These are phyloP conservation scores for Exidia glandulosa DNA, from an alignment of 768 basidiomycete genomes.

Conservation along the genomic window DNA sequence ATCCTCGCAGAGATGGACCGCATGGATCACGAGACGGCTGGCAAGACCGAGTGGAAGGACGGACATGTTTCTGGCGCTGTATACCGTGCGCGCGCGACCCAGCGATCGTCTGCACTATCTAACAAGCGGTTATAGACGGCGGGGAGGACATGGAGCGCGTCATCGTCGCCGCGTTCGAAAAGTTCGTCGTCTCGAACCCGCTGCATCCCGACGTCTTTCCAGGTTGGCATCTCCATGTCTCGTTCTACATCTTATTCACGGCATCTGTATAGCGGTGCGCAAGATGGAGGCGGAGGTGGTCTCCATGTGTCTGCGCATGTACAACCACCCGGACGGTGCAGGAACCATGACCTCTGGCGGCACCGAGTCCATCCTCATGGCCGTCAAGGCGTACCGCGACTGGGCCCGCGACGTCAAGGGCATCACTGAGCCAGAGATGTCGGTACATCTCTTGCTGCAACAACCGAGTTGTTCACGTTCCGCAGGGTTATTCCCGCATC, in stretches of 20 bases:
- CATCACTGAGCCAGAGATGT: conserved; percentile 91
- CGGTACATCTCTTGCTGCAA: conserved; percentile 13
- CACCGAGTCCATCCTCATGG: conserved; percentile 94
- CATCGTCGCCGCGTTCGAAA: conserved; percentile 68
- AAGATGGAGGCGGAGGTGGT: conserved; percentile 98
- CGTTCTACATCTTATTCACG: neutral
- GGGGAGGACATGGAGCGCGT: conserved; percentile 71
- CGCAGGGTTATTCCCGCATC: conserved; percentile 69
- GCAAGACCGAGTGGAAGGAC: conserved; percentile 43
- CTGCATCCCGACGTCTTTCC: conserved; percentile 92
- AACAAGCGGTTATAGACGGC: conserved; percentile 63
- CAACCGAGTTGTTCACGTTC: neutral
- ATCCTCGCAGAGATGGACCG: conserved; percentile 67
- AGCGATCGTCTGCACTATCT: neutral
- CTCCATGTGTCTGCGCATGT: conserved; percentile 76
- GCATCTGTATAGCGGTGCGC: conserved; percentile 40
- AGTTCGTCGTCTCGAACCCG: conserved; percentile 80
- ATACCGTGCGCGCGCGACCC: conserved; percentile 48
- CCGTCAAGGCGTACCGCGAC: conserved; percentile 86
- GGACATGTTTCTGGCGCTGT: conserved; percentile 80
- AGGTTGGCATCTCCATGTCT: conserved; percentile 5
- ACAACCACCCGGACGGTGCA: conserved; percentile 73
- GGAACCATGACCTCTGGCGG: conserved; percentile 93
- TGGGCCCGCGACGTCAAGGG: conserved; percentile 82
- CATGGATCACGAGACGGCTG: conserved; percentile 58